Percentiles rank a stretch among this genome's conserved stretches.
Evolutionary conservation across 2,329 filamentous ascomycete genomes (phyloP).

Genomic region (Penicillium sp.): DNA sequence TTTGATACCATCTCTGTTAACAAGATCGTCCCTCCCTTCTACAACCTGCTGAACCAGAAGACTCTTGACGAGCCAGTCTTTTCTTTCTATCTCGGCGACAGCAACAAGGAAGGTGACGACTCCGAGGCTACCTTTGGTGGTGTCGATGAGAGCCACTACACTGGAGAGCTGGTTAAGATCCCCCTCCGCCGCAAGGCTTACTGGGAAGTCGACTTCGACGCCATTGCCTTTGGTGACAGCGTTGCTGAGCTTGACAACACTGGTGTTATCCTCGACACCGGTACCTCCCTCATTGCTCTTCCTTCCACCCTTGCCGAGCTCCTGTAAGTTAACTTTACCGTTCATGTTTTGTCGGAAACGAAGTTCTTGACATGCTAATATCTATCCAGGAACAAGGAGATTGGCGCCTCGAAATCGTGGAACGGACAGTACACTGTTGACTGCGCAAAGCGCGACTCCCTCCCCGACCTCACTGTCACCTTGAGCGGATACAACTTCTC

Average conservation of each 20-base stretch:
- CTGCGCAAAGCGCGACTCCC: conserved; percentile 73
- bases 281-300: conserved; percentile 94
- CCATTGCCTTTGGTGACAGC: conserved; percentile 82
- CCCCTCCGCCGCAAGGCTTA: conserved; percentile 97
- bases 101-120: conserved; percentile 65
- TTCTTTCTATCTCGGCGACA: conserved; percentile 87
- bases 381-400: conserved; percentile 73
- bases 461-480: conserved; percentile 89
- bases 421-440: conserved; percentile 96
- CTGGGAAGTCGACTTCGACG: conserved; percentile 97
- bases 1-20: conserved; percentile 98
- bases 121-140: conserved; percentile 91
- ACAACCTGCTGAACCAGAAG: conserved; percentile 87
- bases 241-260: conserved; percentile 88
- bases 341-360: background rate
- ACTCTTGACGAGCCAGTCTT: conserved; percentile 90
- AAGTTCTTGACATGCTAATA: conserved; percentile 10
- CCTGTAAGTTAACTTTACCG: conserved; percentile 49
- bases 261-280: conserved; percentile 95
- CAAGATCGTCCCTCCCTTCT: conserved; percentile 89
- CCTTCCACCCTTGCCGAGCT: conserved; percentile 89
- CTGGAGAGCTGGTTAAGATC: conserved; percentile 85
- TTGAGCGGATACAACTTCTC: conserved; percentile 90
- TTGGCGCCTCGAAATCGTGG: conserved; percentile 95
- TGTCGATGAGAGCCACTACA: conserved; percentile 74